Evolutionary conservation across 176 grass and related monocot genomes (phyloP).

Genomic region (Musa beccarii): DNA sequence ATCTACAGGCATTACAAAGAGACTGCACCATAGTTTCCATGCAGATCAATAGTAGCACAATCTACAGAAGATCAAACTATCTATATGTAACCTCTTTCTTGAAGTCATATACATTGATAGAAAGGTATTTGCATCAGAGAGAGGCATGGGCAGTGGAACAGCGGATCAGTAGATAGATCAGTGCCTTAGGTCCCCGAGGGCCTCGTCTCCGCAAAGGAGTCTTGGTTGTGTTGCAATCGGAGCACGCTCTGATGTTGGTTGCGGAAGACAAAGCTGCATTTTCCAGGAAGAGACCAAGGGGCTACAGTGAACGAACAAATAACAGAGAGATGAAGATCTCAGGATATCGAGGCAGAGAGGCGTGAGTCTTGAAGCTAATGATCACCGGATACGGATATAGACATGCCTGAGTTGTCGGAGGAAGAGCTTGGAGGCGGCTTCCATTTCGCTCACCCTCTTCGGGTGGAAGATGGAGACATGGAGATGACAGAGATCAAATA

Average conservation of each 20-base stretch:
- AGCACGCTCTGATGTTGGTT: background rate
- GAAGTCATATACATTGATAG: background rate
- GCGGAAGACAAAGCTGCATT: background rate
- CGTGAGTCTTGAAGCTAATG: background rate
- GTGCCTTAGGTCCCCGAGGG: background rate
- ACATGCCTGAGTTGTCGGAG: background rate
- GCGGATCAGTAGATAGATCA: too few species aligned
- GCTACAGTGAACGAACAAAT: background rate
- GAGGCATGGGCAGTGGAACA: too few species aligned
- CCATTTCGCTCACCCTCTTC: background rate
- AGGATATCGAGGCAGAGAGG: background rate
- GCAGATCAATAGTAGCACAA: background rate
- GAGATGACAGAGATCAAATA: background rate
- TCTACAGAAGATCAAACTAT: background rate
- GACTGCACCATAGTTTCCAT: background rate
- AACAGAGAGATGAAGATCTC: background rate
- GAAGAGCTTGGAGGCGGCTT: too few species aligned
- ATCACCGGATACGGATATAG: background rate
- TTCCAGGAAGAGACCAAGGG: background rate
- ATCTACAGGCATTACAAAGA: slow-evolving; percentile 3
- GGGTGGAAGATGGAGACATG: background rate
- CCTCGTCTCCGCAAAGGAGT: slow-evolving; percentile 5
- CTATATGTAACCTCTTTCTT: background rate
- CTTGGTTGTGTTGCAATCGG: background rate
- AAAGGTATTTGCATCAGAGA: too few species aligned